Base-by-base conservation (phyloP, 2,329 filamentous ascomycete species). In the Dactylonectria macrodidyma region DNA sequence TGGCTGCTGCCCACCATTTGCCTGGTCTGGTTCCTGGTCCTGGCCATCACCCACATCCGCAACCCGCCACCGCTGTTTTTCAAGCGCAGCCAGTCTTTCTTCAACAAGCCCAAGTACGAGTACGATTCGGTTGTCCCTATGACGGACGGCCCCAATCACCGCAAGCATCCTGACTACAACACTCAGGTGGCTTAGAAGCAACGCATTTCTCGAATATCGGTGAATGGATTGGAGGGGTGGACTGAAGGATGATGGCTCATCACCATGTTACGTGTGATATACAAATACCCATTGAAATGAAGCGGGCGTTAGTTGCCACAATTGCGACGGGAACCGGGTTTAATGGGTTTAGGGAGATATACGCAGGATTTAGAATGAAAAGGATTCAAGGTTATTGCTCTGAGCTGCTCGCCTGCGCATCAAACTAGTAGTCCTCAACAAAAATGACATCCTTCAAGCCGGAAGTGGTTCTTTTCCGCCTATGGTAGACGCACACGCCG, bases 401-500 rank as follows among this genome's bases (percentile, higher is more conserved):
- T 36, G n/a, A 11, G 22, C 51, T 19, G 16, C 38, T 7, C 14
- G 19, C 19, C 19, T 19, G 19, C 19, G 19, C 19, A 19, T 19
- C 19, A 19, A 19, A 1, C 19, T 19, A 55, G 12, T 59, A 50
- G 19, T 24, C 38, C 2, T 14, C 14, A 10, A 30, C 19, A 6
- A 22, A 19, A 19, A n/a, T 11, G 2, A 26, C 41, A 26, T 30
- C 36, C 33, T 36, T 67, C 16, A 75, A 41, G 1, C 51, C 56
- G 7, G 72, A 71, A 11, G 30, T 44, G 5, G 59, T 59, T 41
- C 68, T 80, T 56, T 77, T 74, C 36, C 84, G 78, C 2, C 85
- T 85, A 57, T 87, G 85, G 69, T 86, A 86, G 2, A 88, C 85
- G 62, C 86, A 88, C 3, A 88, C 66, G 0, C 84, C 85, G 6